Evolutionary conservation across 805 yeast genomes (phyloP).

Genomic region (Dipodascopsis uninucleata): DNA sequence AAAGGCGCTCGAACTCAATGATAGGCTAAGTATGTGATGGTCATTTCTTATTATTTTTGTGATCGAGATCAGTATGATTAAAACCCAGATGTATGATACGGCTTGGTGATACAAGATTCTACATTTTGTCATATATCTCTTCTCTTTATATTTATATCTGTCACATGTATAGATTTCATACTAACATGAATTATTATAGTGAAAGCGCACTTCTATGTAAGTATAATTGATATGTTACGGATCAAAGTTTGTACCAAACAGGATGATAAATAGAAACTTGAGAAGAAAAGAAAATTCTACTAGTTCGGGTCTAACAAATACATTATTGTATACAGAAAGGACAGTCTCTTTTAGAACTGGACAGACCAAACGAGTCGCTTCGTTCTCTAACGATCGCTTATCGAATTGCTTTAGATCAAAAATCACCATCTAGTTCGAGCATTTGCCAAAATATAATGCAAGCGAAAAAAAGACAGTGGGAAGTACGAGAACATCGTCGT

Average conservation of each 20-base stretch:
- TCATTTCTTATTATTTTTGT: background rate
- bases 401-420: conserved; percentile 29
- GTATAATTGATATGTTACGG: too few relatives aligned
- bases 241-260: too few relatives aligned
- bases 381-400: conserved; percentile 32
- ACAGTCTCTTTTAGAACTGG: conserved; percentile 31
- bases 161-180: background rate
- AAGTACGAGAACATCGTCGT: conserved; percentile 29
- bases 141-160: background rate
- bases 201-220: conserved; percentile 31
- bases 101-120: too few relatives aligned
- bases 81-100: too few relatives aligned
- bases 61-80: too few relatives aligned
- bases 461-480: conserved; percentile 31
- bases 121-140: too few relatives aligned
- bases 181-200: conserved; percentile 23
- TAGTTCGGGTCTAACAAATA: too few relatives aligned
- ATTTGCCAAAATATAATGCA: conserved; percentile 31
- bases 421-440: conserved; percentile 32
- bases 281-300: too few relatives aligned
- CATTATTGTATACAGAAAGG: conserved; percentile 26
- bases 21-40: conserved; percentile 16
- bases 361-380: conserved; percentile 32
- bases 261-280: too few relatives aligned
- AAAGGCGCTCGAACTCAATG: conserved; percentile 32